These are phyloP conservation scores for Cyclocybe aegerita DNA, from an alignment of 768 basidiomycete species.

Conservation along the genomic window DNA sequence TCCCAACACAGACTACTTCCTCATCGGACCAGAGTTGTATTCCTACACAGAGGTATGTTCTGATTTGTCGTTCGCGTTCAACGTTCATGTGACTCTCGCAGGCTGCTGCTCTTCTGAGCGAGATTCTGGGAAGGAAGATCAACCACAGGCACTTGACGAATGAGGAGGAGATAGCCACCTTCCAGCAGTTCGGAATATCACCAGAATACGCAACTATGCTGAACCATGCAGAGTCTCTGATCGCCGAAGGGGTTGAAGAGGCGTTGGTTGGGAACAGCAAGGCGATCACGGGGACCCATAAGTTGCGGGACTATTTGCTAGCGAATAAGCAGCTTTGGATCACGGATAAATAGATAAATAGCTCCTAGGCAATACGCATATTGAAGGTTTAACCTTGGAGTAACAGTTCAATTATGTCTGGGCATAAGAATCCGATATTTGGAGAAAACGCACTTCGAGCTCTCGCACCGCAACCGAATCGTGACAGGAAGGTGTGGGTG, in stretches of 20 bases:
- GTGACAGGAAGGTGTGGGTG: no score
- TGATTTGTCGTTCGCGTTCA: no score
- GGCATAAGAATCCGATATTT: no score
- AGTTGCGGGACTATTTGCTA: conserved; percentile 12
- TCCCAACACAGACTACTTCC: no score
- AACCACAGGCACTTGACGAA: conserved; percentile 16
- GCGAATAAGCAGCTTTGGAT: conserved; percentile 9
- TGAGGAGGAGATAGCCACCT: conserved; percentile 5
- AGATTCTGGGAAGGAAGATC: conserved; percentile 22
- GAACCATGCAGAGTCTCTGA: conserved; percentile 5
- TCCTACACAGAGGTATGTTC: no score
- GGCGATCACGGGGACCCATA: not conserved
- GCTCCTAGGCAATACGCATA: no score
- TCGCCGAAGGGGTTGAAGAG: conserved; percentile 17
- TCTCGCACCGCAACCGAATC: no score
- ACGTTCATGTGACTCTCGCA: conserved; percentile 1
- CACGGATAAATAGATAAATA: no score
- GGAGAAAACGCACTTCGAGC: no score
- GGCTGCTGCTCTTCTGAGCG: conserved; percentile 19
- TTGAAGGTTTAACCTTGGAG: no score
- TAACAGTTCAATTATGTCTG: no score
- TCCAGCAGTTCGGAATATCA: conserved; percentile 8
- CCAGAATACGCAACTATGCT: conserved; percentile 11
- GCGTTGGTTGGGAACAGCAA: not conserved
- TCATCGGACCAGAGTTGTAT: no score